phyloP scores from a whole-genome alignment of 768 basidiomycete genomes.

The Tricholoma bakamatsutake region DNA sequence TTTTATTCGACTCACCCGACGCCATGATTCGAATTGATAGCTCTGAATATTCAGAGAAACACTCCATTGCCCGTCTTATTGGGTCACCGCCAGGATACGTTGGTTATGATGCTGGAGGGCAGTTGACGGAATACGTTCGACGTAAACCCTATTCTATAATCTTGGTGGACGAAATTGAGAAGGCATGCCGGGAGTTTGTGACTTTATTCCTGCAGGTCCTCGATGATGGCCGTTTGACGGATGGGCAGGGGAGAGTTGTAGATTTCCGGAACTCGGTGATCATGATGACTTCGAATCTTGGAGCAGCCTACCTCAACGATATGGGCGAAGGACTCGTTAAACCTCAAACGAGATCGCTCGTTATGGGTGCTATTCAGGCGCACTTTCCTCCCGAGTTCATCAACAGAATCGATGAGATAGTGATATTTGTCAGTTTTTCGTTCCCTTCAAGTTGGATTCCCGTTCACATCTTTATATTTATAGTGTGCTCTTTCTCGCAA shows the following conservation, averaged over 20 bases:
- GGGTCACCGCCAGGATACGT: conserved; percentile 82
- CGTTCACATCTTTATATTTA: conserved; percentile 26
- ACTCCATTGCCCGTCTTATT: conserved; percentile 46
- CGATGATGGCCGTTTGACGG: conserved; percentile 89
- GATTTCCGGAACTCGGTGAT: conserved; percentile 91
- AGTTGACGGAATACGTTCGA: conserved; percentile 89
- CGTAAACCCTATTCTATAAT: conserved; percentile 87
- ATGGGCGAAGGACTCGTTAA: conserved; percentile 67
- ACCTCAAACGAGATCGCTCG: conserved; percentile 51
- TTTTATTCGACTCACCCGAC: conserved; percentile 87
- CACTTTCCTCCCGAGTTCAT: conserved; percentile 94
- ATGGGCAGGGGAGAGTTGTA: conserved; percentile 85
- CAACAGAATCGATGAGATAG: conserved; percentile 83
- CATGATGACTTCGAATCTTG: conserved; percentile 92
- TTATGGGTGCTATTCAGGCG: conserved; percentile 71
- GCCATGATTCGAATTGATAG: conserved; percentile 92
- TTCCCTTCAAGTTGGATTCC: conserved; percentile 19
- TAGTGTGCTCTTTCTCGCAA: conserved; percentile 75
- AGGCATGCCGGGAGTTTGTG: conserved; percentile 66
- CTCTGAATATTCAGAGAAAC: conserved; percentile 85
- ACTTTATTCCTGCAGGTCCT: conserved; percentile 68
- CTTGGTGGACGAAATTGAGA: conserved; percentile 87
- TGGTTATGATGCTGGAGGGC: conserved; percentile 85
- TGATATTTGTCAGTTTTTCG: conserved; percentile 58
- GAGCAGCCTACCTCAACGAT: conserved; percentile 70